Conservation (phyloP, 352 stramenopile genomes). For the Phytophthora hybrid region DNA sequence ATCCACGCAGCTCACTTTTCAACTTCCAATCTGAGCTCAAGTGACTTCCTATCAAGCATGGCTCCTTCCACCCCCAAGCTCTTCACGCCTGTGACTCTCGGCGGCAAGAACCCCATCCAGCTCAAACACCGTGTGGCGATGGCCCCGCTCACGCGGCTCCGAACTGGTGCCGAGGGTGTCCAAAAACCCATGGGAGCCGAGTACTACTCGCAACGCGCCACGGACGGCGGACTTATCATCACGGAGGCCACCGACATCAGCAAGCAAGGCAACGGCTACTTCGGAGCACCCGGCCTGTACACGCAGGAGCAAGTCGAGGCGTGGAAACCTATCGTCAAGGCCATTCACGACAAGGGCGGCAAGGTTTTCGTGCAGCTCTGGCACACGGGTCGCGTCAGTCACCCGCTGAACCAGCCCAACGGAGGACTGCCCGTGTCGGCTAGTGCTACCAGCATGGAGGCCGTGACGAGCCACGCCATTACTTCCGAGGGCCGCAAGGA, state of each 20-base stretch:
- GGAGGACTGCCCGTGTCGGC: constrained; percentile 52
- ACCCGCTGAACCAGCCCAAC: constrained; percentile 54
- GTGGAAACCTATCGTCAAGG: constrained; percentile 58
- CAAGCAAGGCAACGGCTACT: constrained; percentile 31
- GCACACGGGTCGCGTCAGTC: constrained; percentile 68
- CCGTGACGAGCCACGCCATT: constrained; percentile 31
- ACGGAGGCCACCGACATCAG: constrained; percentile 55
- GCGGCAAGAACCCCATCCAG: constrained; percentile 38
- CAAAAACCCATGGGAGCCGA: constrained; percentile 19
- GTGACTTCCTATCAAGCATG: constrained; percentile 6
- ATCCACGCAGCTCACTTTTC: constrained; percentile 9
- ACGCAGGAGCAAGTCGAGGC: constrained; percentile 48
- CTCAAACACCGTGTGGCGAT: constrained; percentile 60
- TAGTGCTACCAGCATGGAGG: constrained; percentile 30
- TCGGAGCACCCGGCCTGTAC: constrained; percentile 50
- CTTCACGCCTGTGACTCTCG: constrained; percentile 44
- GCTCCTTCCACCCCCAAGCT: constrained; percentile 29
- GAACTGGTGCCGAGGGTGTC: constrained; percentile 33
- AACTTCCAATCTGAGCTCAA: constrained; percentile 17
- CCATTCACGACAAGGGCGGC: constrained; percentile 72
- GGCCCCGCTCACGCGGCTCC: constrained; percentile 48
- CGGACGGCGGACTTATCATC: constrained; percentile 52
- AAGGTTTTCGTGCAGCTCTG: constrained; percentile 80
- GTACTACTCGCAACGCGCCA: constrained; percentile 40
- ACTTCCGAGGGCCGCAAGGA: constrained; percentile 40